phyloP scores from a whole-genome alignment of 495 filamentous ascomycete species.

The Hyaloscypha hepaticicola region DNA sequence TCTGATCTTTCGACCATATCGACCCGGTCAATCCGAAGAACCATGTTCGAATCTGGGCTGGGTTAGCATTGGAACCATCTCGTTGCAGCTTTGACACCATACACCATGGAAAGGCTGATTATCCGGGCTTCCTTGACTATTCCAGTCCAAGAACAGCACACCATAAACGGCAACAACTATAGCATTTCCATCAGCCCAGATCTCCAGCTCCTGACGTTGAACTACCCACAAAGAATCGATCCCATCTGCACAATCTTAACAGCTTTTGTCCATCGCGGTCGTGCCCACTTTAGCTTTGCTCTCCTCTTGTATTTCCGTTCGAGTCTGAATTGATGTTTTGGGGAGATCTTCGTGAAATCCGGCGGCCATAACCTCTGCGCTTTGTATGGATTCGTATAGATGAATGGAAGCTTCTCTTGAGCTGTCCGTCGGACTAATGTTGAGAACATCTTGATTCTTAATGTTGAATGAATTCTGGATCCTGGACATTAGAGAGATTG shows the following conservation, averaged over 20 bases:
- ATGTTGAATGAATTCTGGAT: neutral
- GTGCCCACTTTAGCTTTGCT: slow-evolving; percentile 66
- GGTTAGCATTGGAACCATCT: neutral
- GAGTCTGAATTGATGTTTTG: slow-evolving; percentile 82
- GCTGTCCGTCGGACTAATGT: slow-evolving; percentile 41
- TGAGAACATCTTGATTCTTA: slow-evolving; percentile 41
- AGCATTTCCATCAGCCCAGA: slow-evolving; percentile 13
- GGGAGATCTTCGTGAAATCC: slow-evolving; percentile 76
- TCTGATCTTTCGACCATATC: slow-evolving; percentile 33
- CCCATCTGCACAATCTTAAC: slow-evolving; percentile 69
- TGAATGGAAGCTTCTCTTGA: slow-evolving; percentile 26
- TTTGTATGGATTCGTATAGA: slow-evolving; percentile 57
- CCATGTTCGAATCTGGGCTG: slow-evolving; percentile 34
- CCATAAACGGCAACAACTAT: slow-evolving; percentile 70
- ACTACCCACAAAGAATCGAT: slow-evolving; percentile 58
- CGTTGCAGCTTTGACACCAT: neutral
- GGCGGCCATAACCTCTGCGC: slow-evolving; percentile 92
- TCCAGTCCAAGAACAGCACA: slow-evolving; percentile 78
- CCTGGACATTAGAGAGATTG: neutral
- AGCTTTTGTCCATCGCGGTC: slow-evolving; percentile 72
- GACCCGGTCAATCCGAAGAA: slow-evolving; percentile 35
- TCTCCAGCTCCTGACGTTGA: slow-evolving; percentile 13
- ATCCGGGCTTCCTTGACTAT: slow-evolving; percentile 38
- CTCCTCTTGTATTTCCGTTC: slow-evolving; percentile 74
- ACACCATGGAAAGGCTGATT: slow-evolving; percentile 62